These are phyloP conservation scores for Raphanus sativus DNA, from an alignment of 345 rosid genomes.

Conservation along the genomic window DNA sequence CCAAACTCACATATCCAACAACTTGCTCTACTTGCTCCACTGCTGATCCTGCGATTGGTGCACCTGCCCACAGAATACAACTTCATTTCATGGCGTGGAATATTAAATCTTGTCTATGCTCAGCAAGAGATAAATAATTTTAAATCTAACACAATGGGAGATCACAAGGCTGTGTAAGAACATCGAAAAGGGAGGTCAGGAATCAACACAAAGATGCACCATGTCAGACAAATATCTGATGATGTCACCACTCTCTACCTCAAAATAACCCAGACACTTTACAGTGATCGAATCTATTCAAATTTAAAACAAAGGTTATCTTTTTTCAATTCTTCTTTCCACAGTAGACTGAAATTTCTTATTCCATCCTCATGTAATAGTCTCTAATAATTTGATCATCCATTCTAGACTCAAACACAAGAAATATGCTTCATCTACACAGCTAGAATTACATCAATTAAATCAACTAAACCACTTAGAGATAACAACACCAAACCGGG, in stretches of 20 bases:
- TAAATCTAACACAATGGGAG: neutral
- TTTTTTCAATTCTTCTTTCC: neutral
- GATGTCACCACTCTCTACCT: neutral
- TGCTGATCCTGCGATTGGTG: conserved; percentile 94
- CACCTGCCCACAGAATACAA: conserved; percentile 53
- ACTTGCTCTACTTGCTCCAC: conserved; percentile 72
- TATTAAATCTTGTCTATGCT: too few relatives aligned
- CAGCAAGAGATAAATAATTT: too few relatives aligned
- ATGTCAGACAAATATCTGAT: neutral
- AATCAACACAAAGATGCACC: neutral
- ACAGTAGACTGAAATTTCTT: neutral
- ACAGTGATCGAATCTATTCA: neutral
- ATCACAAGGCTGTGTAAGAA: neutral
- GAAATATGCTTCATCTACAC: conserved; percentile 10
- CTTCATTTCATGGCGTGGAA: neutral
- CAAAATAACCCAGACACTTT: neutral
- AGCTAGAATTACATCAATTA: neutral
- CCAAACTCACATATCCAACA: conserved; percentile 79
- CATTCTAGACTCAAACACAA: conserved; percentile 7
- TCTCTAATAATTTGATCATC: neutral
- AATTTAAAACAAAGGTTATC: neutral
- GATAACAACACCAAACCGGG: neutral
- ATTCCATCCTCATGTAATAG: neutral
- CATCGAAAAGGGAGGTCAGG: neutral
- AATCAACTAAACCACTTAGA: conserved; percentile 10